Conservation (phyloP, 441 rosid genomes). For the Capsella rubella region DNA sequence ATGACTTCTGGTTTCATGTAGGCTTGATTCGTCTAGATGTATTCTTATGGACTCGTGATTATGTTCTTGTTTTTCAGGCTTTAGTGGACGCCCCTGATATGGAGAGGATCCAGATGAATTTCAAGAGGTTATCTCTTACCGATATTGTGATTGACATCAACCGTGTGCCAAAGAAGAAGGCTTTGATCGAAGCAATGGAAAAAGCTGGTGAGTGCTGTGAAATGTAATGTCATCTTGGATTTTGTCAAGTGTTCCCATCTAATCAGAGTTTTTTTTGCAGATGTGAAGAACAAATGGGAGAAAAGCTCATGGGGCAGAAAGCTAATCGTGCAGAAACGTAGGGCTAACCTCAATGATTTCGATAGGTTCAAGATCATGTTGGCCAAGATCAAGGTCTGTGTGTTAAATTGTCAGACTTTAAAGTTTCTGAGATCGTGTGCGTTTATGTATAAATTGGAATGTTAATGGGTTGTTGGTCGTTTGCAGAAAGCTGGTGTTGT, state of each 20-base stretch:
- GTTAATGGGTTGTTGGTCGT: background rate
- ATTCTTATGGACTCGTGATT: background rate
- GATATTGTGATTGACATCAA: slow-evolving; percentile 81
- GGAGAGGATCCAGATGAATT: slow-evolving; percentile 88
- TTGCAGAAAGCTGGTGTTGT: slow-evolving; percentile 81
- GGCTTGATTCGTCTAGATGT: background rate
- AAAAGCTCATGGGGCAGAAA: slow-evolving; percentile 93
- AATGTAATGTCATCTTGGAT: background rate
- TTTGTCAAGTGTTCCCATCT: background rate
- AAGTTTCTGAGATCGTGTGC: background rate
- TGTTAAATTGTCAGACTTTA: background rate
- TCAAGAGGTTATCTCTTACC: slow-evolving; percentile 81
- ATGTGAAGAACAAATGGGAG: slow-evolving; percentile 90
- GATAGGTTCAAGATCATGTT: slow-evolving; percentile 93
- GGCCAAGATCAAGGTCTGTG: slow-evolving; percentile 82
- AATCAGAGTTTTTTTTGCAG: slow-evolving; percentile 36
- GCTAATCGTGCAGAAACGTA: slow-evolving; percentile 81
- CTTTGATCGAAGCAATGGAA: slow-evolving; percentile 83
- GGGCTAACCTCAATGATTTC: slow-evolving; percentile 83
- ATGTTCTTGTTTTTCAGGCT: slow-evolving; percentile 53
- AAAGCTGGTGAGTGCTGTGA: slow-evolving; percentile 66
- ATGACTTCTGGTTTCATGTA: background rate
- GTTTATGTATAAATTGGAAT: background rate
- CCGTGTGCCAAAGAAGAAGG: slow-evolving; percentile 84
- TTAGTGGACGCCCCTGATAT: slow-evolving; percentile 86